These are phyloP conservation scores for Polychytrium aggregatum DNA, from an alignment of 192 early-diverging fungal species.

Conservation along the genomic window DNA sequence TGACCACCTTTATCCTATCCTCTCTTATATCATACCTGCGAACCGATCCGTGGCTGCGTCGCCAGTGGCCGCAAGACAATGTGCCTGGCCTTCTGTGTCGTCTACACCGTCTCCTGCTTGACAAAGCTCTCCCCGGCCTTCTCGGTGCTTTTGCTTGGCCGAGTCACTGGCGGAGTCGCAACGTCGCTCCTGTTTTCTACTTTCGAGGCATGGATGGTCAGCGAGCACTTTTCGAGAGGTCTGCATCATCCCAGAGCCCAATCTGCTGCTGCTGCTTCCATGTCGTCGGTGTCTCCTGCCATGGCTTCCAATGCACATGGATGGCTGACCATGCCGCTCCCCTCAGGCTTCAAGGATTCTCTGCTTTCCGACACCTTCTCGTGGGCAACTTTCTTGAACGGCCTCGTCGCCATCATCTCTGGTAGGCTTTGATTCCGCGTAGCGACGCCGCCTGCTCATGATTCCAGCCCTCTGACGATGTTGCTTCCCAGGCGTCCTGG, in stretches of 20 bases:
- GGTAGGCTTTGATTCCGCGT: slow-evolving; percentile 5
- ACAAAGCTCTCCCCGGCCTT: slow-evolving; percentile 20
- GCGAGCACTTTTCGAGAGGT: slow-evolving; percentile 20
- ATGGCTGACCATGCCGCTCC: not conserved
- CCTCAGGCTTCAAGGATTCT: slow-evolving; percentile 34
- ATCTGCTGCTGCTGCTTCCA: not conserved
- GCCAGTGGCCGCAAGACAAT: slow-evolving; percentile 22
- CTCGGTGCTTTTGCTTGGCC: slow-evolving; percentile 25
- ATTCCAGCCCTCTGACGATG: no score
- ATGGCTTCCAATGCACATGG: no score
- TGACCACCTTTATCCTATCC: no score
- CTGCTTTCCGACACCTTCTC: slow-evolving; percentile 54
- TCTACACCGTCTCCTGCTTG: slow-evolving; percentile 28
- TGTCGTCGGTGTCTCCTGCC: not conserved
- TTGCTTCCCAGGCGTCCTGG: slow-evolving; percentile 48
- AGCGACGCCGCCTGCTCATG: no score
- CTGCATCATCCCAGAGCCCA: not conserved
- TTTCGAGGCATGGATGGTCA: slow-evolving; percentile 42
- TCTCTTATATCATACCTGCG: no score
- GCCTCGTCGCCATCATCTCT: slow-evolving; percentile 51
- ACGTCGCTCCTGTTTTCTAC: slow-evolving; percentile 36
- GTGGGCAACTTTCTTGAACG: slow-evolving; percentile 54
- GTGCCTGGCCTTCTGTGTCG: slow-evolving; percentile 22
- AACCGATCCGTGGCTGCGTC: no score
- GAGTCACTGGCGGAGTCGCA: slow-evolving; percentile 29